Conservation (phyloP, 192 early-diverging fungal genomes). For the Powellomyces hirtus region DNA sequence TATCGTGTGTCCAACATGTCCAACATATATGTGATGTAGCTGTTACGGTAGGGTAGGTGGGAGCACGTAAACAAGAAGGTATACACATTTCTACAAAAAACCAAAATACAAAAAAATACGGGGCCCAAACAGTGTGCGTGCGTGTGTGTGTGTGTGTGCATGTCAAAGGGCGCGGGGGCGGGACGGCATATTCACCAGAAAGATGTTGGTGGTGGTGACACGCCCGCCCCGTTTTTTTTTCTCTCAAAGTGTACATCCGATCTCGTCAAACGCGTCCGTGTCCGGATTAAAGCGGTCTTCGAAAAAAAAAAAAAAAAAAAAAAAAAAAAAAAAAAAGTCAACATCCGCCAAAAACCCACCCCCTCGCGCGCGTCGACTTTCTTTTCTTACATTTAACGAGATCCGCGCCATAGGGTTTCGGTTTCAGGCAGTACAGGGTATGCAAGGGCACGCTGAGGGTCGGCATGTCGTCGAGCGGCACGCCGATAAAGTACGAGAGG, state of each 20-base stretch:
- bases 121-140: no score
- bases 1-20: no score
- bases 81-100: no score
- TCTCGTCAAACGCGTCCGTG: slow-evolving; percentile 23
- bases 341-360: background rate
- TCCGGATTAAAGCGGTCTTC: slow-evolving; percentile 25
- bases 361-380: background rate
- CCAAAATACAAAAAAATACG: no score
- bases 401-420: slow-evolving; percentile 80
- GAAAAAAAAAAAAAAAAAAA: background rate
- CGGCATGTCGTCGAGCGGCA: slow-evolving; percentile 77
- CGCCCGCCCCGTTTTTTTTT: background rate
- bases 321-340: background rate
- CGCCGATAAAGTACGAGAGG: slow-evolving; percentile 85
- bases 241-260: slow-evolving; percentile 9
- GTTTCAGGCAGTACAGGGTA: slow-evolving; percentile 75
- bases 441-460: slow-evolving; percentile 78
- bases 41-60: no score
- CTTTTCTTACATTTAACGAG: slow-evolving; percentile 37
- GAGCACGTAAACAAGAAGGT: no score
- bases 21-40: no score
- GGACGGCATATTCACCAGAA: no score
- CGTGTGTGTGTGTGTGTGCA: no score
- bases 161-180: no score
- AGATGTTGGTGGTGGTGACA: no score